A percentile compares a stretch with the other conserved stretches of the same genome.
These are phyloP conservation scores for Chytridium lagenaria DNA, from an alignment of 371 early-diverging fungal species.

Conservation along the genomic window DNA sequence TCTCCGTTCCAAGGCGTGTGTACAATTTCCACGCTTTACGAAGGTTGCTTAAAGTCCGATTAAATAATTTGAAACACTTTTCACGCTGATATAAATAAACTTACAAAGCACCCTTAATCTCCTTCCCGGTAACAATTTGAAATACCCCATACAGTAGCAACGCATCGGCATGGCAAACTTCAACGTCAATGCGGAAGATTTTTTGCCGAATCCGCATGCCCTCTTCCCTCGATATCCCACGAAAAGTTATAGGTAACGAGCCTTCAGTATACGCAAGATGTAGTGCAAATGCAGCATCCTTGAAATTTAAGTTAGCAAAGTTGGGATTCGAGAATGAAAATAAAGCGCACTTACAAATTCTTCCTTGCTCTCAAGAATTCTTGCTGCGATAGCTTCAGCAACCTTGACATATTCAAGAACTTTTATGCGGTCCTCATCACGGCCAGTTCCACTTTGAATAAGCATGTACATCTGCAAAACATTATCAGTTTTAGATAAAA, in stretches of 20 bases:
- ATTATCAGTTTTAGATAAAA: too few relatives aligned
- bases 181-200: constrained; percentile 21
- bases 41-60: constrained; percentile 15
- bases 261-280: too few relatives aligned
- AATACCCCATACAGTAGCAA: constrained; percentile 21
- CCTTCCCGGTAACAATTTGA: constrained; percentile 25
- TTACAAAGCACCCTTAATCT: constrained; percentile 31
- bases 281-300: too few relatives aligned
- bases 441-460: constrained; percentile 12
- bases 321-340: not conserved
- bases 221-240: not conserved
- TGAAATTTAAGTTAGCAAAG: not conserved
- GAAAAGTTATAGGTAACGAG: not conserved
- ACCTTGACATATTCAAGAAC: constrained; percentile 9
- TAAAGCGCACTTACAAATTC: constrained; percentile 17
- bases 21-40: constrained; percentile 21
- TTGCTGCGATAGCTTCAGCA: not conserved
- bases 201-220: not conserved
- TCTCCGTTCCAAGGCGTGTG: not conserved
- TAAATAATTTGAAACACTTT: not conserved
- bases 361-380: constrained; percentile 7
- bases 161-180: constrained; percentile 25
- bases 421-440: constrained; percentile 2
- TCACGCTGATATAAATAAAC: constrained; percentile 4
- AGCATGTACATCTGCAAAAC: constrained; percentile 15